A percentile compares a stretch with the other conserved stretches of the same genome.
Evolutionary conservation across 2,329 filamentous ascomycete genomes (phyloP).

Genomic region (Parafenestella ontariensis): DNA sequence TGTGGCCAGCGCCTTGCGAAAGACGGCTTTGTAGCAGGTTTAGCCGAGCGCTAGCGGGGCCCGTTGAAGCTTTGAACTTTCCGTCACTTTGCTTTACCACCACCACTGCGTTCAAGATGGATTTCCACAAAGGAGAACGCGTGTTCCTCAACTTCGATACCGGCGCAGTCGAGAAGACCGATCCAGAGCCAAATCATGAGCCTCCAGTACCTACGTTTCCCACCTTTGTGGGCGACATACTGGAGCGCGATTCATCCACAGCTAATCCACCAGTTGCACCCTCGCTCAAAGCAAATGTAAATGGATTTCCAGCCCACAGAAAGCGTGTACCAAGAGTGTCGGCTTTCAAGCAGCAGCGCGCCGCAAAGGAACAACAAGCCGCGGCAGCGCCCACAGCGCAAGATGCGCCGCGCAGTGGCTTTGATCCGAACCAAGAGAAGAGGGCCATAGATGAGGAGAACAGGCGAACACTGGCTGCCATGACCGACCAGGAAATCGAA

Average conservation of each 20-base stretch:
- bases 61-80: neutral
- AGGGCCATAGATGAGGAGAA: constrained; percentile 85
- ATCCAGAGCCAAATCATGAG: constrained; percentile 24
- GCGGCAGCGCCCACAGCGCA: constrained; percentile 15
- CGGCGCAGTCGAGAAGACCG: constrained; percentile 54
- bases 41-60: constrained; percentile 14
- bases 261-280: constrained; percentile 70
- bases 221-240: constrained; percentile 73
- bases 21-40: no score
- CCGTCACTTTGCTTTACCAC: neutral
- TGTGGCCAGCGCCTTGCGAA: no score
- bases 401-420: constrained; percentile 21
- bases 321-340: constrained; percentile 72
- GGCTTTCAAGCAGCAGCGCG: constrained; percentile 77
- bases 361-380: constrained; percentile 37
- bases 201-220: constrained; percentile 22
- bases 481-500: constrained; percentile 84
- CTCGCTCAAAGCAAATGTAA: constrained; percentile 61
- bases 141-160: constrained; percentile 68
- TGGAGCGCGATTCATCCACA: constrained; percentile 71
- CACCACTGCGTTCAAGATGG: constrained; percentile 30
- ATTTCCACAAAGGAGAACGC: constrained; percentile 64
- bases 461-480: constrained; percentile 71
- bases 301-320: constrained; percentile 89
- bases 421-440: constrained; percentile 64